These are phyloP conservation scores for Suillus paluster DNA, from an alignment of 768 basidiomycete species.

Conservation along the genomic window DNA sequence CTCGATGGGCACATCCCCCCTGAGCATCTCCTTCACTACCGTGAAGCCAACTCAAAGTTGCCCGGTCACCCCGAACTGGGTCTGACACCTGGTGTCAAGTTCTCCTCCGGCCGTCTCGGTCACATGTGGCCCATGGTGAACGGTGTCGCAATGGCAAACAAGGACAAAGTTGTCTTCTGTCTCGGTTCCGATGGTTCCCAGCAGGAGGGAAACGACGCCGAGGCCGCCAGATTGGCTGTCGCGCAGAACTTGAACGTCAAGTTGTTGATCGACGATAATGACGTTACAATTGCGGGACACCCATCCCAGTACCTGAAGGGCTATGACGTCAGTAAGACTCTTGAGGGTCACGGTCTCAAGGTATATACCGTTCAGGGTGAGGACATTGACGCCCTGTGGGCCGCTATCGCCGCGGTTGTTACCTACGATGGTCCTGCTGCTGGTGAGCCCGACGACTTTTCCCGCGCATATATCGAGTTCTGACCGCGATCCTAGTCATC, in stretches of 20 bases:
- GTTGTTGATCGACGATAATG: slow-evolving; percentile 87
- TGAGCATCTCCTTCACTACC: slow-evolving; percentile 84
- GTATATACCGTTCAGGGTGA: slow-evolving; percentile 78
- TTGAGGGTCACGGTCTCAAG: slow-evolving; percentile 82
- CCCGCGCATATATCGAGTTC: neutral
- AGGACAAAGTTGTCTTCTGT: slow-evolving; percentile 77
- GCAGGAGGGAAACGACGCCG: slow-evolving; percentile 91
- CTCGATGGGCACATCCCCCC: slow-evolving; percentile 72
- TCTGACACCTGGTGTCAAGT: slow-evolving; percentile 90
- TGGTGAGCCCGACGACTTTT: slow-evolving; percentile 43
- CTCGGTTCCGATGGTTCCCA: slow-evolving; percentile 91
- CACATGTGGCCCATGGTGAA: slow-evolving; percentile 92
- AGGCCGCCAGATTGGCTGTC: slow-evolving; percentile 86
- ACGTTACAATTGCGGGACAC: slow-evolving; percentile 92
- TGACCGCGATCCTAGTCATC: slow-evolving; percentile 51
- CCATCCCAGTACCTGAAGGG: slow-evolving; percentile 87
- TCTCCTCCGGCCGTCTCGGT: slow-evolving; percentile 90
- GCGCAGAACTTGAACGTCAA: slow-evolving; percentile 85
- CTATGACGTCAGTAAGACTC: slow-evolving; percentile 70
- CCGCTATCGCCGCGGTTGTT: slow-evolving; percentile 58
- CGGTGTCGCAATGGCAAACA: slow-evolving; percentile 81
- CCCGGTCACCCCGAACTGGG: slow-evolving; percentile 92
- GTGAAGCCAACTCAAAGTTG: slow-evolving; percentile 83
- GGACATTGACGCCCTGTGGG: slow-evolving; percentile 80
- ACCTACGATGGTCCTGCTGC: slow-evolving; percentile 78